Percentiles rank a stretch among this genome's conserved stretches.
Conservation (phyloP, 345 rosid species). For the Populus simonii region DNA sequence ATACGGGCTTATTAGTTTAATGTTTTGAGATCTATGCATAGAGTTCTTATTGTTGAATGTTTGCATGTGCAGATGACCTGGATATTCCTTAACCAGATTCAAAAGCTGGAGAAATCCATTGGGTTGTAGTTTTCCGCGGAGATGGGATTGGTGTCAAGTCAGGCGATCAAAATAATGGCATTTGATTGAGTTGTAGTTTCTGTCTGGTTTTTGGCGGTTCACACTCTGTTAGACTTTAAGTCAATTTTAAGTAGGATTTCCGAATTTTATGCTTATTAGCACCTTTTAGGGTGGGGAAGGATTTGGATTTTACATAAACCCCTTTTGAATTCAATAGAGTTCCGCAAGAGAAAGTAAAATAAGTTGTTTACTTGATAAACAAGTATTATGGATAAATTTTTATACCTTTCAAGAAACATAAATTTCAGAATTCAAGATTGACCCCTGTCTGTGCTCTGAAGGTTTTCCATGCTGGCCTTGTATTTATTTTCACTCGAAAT, state of each 20-base stretch:
- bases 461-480: background rate
- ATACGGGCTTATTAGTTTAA: background rate
- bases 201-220: slow-evolving; percentile 16
- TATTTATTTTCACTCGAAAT: background rate
- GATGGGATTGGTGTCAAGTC: slow-evolving; percentile 1
- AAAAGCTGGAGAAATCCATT: slow-evolving; percentile 44
- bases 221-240: slow-evolving; percentile 6
- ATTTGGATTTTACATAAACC: slow-evolving; percentile 10
- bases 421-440: background rate
- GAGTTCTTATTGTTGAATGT: slow-evolving; percentile 12
- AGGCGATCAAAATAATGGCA: slow-evolving; percentile 17
- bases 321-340: background rate
- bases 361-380: background rate
- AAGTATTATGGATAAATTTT: background rate
- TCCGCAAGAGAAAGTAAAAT: background rate
- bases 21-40: background rate
- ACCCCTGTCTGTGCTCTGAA: background rate
- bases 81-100: slow-evolving; percentile 94
- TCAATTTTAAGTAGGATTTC: slow-evolving; percentile 28
- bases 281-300: slow-evolving; percentile 9
- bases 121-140: slow-evolving; percentile 45
- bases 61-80: slow-evolving; percentile 78
- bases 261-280: background rate
- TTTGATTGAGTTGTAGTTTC: slow-evolving; percentile 25
- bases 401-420: background rate